phyloP scores from a whole-genome alignment of 768 basidiomycete species.

The Russula sp. region DNA sequence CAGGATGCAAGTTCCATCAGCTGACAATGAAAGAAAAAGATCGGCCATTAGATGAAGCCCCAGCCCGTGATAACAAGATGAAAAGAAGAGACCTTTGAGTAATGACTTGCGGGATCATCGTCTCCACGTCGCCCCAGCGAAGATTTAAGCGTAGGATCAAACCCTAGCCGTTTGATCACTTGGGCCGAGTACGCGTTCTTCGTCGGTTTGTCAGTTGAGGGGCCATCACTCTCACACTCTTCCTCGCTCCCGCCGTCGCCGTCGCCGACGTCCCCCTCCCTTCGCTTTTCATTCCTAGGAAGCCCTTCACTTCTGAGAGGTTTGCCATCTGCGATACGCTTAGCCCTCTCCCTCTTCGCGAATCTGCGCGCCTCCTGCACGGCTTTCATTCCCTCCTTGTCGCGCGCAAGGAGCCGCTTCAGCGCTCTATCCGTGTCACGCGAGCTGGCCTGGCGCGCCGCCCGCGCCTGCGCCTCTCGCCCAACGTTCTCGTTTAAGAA shows the following conservation, averaged over 20 bases:
- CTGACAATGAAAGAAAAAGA: conserved; percentile 31
- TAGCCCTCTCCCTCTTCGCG: conserved; percentile 29
- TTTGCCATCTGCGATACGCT: conserved; percentile 15
- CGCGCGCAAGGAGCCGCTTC: conserved; percentile 53
- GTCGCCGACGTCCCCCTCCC: conserved; percentile 24
- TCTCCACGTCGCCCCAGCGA: conserved; percentile 39
- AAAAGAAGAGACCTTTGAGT: conserved; percentile 48
- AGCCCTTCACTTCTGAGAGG: conserved; percentile 20
- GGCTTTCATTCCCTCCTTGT: conserved; percentile 61
- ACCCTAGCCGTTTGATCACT: conserved; percentile 67
- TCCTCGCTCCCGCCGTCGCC: conserved; percentile 17
- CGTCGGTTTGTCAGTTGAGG: conserved; percentile 14
- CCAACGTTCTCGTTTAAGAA: conserved; percentile 69
- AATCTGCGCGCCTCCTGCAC: conserved; percentile 57
- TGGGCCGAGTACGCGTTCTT: conserved; percentile 58
- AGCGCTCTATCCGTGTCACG: conserved; percentile 58
- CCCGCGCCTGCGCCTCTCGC: conserved; percentile 71
- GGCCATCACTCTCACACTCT: conserved; percentile 14
- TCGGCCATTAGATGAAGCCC: background rate
- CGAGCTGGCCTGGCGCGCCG: conserved; percentile 53
- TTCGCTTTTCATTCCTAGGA: conserved; percentile 21
- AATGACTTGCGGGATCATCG: conserved; percentile 33
- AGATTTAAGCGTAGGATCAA: conserved; percentile 63
- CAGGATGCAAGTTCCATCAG: conserved; percentile 50
- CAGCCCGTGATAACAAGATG: background rate